Conservation (phyloP, 495 filamentous ascomycete genomes). For the Penicillium bovifimosum region DNA sequence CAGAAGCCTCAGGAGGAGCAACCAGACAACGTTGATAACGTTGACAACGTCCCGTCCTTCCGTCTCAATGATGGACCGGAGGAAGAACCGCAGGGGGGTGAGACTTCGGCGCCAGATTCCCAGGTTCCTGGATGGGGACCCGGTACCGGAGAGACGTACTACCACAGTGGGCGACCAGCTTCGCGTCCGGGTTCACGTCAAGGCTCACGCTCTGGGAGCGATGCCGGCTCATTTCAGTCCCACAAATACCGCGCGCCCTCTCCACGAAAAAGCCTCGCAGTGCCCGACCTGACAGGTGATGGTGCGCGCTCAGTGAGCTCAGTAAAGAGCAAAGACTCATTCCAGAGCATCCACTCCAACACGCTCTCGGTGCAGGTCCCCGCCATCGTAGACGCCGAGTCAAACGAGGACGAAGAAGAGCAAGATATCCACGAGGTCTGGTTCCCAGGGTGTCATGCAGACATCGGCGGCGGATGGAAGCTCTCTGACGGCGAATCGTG, state of each 20-base stretch:
- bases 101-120: not conserved
- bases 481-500: slow-evolving; percentile 48
- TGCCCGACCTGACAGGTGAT: slow-evolving; percentile 30
- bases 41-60: slow-evolving; percentile 29
- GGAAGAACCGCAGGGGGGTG: slow-evolving; percentile 1
- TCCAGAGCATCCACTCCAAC: slow-evolving; percentile 32
- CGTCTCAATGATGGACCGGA: slow-evolving; percentile 24
- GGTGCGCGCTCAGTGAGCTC: slow-evolving; percentile 37
- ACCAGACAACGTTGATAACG: slow-evolving; percentile 21
- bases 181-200: slow-evolving; percentile 7
- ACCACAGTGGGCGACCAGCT: slow-evolving; percentile 24
- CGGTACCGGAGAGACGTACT: slow-evolving; percentile 29
- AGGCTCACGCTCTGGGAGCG: slow-evolving; percentile 17
- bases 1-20: slow-evolving; percentile 12
- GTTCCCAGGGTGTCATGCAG: slow-evolving; percentile 79
- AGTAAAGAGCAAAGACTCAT: slow-evolving; percentile 14
- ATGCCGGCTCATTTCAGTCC: not conserved
- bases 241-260: slow-evolving; percentile 44
- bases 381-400: slow-evolving; percentile 46
- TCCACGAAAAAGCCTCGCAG: slow-evolving; percentile 23
- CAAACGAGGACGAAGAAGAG: slow-evolving; percentile 53
- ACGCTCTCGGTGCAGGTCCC: slow-evolving; percentile 33
- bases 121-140: slow-evolving; percentile 17
- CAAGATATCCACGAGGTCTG: slow-evolving; percentile 81
- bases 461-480: slow-evolving; percentile 83